Conservation (phyloP, 148 eudicot genomes). For the Rhododendron ovatum region DNA sequence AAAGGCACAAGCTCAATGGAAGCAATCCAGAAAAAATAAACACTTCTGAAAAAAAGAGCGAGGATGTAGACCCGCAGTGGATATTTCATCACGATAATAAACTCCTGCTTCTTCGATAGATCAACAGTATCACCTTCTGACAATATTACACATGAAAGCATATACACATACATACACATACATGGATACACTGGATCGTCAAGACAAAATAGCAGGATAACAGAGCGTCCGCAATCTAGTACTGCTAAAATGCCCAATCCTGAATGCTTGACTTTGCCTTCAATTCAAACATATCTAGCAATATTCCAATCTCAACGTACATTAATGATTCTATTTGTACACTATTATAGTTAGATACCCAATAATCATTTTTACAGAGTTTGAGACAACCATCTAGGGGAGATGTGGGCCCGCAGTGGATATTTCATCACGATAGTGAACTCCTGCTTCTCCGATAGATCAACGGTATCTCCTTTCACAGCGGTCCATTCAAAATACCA, state of each 20-base stretch:
- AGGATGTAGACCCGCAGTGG: slow-evolving; percentile 31
- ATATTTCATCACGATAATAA: slow-evolving; percentile 55
- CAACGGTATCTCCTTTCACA: slow-evolving; percentile 37
- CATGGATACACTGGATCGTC: no score
- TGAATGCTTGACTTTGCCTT: no score
- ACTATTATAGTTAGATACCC: not conserved
- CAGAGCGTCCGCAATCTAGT: not conserved
- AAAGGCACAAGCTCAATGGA: no score
- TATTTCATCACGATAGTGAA: slow-evolving; percentile 59
- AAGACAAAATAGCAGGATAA: no score
- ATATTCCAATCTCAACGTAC: not conserved
- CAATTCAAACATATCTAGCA: no score
- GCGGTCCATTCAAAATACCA: slow-evolving; percentile 59
- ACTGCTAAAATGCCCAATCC: no score
- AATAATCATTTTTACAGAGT: not conserved
- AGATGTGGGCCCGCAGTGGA: slow-evolving; percentile 39
- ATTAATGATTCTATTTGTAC: not conserved
- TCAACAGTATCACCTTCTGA: slow-evolving; percentile 42
- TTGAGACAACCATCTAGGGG: slow-evolving; percentile 8
- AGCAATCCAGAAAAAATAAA: no score
- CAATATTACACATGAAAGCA: no score
- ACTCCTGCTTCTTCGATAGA: slow-evolving; percentile 52
- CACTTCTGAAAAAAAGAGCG: no score
- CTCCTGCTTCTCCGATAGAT: slow-evolving; percentile 54
- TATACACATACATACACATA: no score